Evolutionary conservation across 306 rosid species (phyloP).

Genomic region (Dryas drummondii): DNA sequence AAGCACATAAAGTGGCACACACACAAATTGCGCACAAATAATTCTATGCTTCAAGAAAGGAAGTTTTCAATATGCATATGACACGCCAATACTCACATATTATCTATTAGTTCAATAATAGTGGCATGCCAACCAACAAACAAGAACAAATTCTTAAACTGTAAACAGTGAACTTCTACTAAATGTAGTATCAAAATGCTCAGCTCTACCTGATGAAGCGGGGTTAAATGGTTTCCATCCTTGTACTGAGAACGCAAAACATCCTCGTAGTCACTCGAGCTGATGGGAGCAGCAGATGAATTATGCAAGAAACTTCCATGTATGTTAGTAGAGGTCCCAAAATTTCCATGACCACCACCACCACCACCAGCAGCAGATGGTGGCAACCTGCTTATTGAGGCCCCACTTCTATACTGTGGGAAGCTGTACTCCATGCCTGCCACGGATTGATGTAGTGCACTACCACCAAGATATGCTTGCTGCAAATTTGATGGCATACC

Average conservation of each 20-base stretch:
- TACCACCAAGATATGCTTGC: slow-evolving; percentile 35
- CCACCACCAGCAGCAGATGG: slow-evolving; percentile 30
- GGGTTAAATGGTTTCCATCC: slow-evolving; percentile 35
- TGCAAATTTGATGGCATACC: slow-evolving; percentile 31
- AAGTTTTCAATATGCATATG: background rate
- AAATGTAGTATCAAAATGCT: background rate
- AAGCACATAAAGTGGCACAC: background rate
- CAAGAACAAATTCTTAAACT: background rate
- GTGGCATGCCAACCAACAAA: background rate
- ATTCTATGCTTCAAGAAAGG: background rate
- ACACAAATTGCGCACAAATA: background rate
- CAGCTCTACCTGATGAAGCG: slow-evolving; percentile 51
- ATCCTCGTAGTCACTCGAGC: slow-evolving; percentile 38
- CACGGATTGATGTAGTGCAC: slow-evolving; percentile 33
- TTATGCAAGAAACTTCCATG: slow-evolving; percentile 35
- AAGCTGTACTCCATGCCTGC: slow-evolving; percentile 42
- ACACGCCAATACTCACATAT: background rate
- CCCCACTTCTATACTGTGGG: slow-evolving; percentile 26
- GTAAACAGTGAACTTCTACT: background rate
- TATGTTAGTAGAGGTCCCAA: slow-evolving; percentile 35
- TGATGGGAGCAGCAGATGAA: slow-evolving; percentile 33
- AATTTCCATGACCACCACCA: slow-evolving; percentile 35
- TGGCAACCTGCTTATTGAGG: slow-evolving; percentile 23
- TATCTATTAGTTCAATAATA: background rate
- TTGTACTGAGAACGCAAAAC: slow-evolving; percentile 39